Evolutionary conservation across 2,329 filamentous ascomycete species (phyloP).

Genomic region (Endocalyx cinctus): DNA sequence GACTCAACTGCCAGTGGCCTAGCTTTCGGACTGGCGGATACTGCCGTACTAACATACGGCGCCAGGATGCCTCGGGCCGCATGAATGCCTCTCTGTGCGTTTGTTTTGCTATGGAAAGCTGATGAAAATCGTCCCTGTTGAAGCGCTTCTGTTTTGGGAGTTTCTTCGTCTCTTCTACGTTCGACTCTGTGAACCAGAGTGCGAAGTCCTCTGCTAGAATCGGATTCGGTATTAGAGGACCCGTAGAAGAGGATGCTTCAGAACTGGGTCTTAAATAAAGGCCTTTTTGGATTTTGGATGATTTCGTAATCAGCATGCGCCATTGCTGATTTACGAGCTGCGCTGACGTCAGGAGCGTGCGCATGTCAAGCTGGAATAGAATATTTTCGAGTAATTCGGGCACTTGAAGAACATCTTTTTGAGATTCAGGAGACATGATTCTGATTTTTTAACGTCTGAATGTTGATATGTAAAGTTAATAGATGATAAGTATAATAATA

Average conservation of each 20-base stretch:
- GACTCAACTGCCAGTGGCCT: neutral
- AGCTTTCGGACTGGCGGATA: conserved; percentile 1
- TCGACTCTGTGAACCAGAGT: too few species aligned
- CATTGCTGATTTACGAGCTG: conserved; percentile 6
- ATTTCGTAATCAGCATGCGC: conserved; percentile 4
- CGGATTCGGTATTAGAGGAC: conserved; percentile 1
- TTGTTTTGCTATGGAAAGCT: conserved; percentile 2
- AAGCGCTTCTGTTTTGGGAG: too few species aligned
- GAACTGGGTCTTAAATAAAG: conserved; percentile 3
- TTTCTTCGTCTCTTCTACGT: too few species aligned
- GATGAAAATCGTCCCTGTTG: too few species aligned
- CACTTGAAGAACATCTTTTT: conserved; percentile 3
- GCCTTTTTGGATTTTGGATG: conserved; percentile 1
- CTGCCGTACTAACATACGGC: conserved; percentile 6
- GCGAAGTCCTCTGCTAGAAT: neutral
- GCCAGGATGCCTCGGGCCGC: conserved; percentile 3
- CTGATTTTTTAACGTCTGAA: too few species aligned
- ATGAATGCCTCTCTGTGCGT: conserved; percentile 1
- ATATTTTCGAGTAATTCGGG: conserved; percentile 4
- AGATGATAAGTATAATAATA: too few species aligned
- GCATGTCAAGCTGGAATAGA: conserved; percentile 6
- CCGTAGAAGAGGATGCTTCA: neutral
- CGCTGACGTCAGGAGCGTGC: conserved; percentile 3
- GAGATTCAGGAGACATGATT: too few species aligned
- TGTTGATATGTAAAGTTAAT: too few species aligned